Evolutionary conservation across 148 eudicot genomes (phyloP), one percentile per base, ranked within the genome.

Genomic region (Rhododendron molle): DNA sequence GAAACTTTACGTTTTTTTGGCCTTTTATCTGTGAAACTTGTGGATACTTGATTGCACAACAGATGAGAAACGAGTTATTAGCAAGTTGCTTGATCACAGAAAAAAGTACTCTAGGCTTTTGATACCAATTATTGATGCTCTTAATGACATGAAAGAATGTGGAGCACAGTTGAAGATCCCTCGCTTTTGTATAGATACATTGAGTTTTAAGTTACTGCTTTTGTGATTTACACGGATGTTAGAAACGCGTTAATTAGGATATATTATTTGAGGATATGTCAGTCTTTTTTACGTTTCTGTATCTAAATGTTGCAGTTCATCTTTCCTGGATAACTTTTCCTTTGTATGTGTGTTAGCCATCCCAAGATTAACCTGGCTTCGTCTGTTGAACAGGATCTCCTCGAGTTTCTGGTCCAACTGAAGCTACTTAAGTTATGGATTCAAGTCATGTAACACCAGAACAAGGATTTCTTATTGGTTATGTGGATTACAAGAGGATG

Each of bases 401-500:
- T 13, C 43, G 49, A 73, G 40, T 73, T 79, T 84, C 67, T 58
- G 81, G 78, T 81, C 82, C 78, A 76, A 50, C 40, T 32, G 79
- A 56, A 49, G 79, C 81, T 84, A 18, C 87, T 47, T 76, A 82
- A 73, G 32, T 36, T 10, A 73, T 65, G 38, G 15, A 82, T 85
- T 76, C 87, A 52, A 43, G 78, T 83, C 65, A 80, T 32, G 14
- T 40, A 23, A 11, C 18, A 46, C 36, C 46, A 30, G 26, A 54
- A 58, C 89, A 85, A 44, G 80, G 81, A 69, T 74, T 92, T 78
- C 93, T 93, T 20, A 77, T 85, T 77, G 82, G 74, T 62, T 95
- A 92, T 84, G 79, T 86, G 34, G 80, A 40, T 7, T 91, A 85
- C 88, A 89, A 79, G 84, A 88, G 40, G 18, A 65, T 40, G 83